Evolutionary conservation across 1,284 basidiomycete species (phyloP), one percentile per base, ranked within the genome.

Genomic region (Earliella scabrosa): DNA sequence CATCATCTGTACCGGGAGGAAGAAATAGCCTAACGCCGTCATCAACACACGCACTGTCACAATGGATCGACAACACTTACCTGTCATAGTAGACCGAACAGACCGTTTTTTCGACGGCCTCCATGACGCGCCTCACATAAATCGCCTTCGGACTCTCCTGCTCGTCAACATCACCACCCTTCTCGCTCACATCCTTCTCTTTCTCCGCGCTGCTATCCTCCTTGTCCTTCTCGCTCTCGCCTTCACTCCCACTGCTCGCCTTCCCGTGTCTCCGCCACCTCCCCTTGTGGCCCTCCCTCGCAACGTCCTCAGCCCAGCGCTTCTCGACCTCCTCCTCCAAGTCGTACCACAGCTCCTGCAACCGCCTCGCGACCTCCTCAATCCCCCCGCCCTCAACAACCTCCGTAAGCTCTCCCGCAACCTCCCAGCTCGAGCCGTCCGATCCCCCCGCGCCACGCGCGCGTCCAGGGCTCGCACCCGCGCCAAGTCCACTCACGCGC

Each of bases 311-410:
- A 58, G 57, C 61, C 53, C 60, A 65, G 11, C 66, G 72, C 59
- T 38, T 61, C 26, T 77, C 67, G 10, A 88, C 63, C 50, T 83
- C 83, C 27, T 81, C 78, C 54, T 86, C 83, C 4, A 90, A 70
- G 3, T 75, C 73, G n/a, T 75, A 74, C 70, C 91, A 90, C 63
- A 96, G 92, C 36, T 83, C 82, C 69, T 95, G 93, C 47, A 95
- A 77, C 53, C 76, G 77, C 54, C 82, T 79, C 0, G 86, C 74
- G 11, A 83, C 65, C 44, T 83, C 82, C 39, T 86, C 85, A 40
- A 68, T 58, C 5, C 62, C 59, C 8, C 60, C 59, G 6, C 57
- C 61, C 2, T 54, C 62, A 0, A 51, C 41, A 4, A 35, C n/a
- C 3, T 58, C 63, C 18, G 56, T 29, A 32, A 63, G 26, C 21